Base-by-base conservation (phyloP, 2,329 filamentous ascomycete genomes). In the Nannizziopsis barbatae region DNA sequence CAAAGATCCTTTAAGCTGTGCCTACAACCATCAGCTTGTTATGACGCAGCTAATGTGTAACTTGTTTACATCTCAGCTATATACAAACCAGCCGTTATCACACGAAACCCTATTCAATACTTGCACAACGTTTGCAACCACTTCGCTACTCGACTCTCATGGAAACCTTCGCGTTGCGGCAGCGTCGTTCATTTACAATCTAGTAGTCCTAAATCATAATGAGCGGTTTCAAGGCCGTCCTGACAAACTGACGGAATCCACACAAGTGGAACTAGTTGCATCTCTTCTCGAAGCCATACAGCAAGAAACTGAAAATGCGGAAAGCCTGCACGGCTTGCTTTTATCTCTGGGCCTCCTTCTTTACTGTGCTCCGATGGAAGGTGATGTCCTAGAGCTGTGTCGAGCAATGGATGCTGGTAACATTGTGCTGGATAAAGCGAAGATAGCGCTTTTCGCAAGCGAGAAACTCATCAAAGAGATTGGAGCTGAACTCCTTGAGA, bases 11-110 rank as follows among this genome's bases (percentile, higher is more conserved):
- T 60, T 69, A 7, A 65, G 70, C 1, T 84, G 81, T 36, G 86
- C 87, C 0, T 95, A 95, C 61, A 81, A 85, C 3, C 74, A 93
- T 1, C 82, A 87, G 11, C 78, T 95, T 1, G 86, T 94, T 12
- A 83, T 86, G 0, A 68, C 94, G 17, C 89, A 95, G 57, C 75
- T 90, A 59, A 75, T 79, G 1, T 93, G 87, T 67, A 95, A 95
- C 59, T 71, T 94, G 37, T 95, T 94, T 68, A 81, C 79, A 0
- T 83, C 82, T 0, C 75, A 79, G 0, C 71, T 94, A 0, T 93
- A 83, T 58, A 72, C 80, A 0, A 73, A 79, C 2, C 75, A 81
- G 52, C 71, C 89, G 7, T 69, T 84, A 5, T 63, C 67, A 1
- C 68, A 75, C 38, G 64, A 66, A 1, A 45, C 57, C 17, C 65